Percentiles rank a stretch among this genome's conserved stretches.
Evolutionary conservation across 768 basidiomycete species (phyloP).

Genomic region (Lyophyllum shimeji): DNA sequence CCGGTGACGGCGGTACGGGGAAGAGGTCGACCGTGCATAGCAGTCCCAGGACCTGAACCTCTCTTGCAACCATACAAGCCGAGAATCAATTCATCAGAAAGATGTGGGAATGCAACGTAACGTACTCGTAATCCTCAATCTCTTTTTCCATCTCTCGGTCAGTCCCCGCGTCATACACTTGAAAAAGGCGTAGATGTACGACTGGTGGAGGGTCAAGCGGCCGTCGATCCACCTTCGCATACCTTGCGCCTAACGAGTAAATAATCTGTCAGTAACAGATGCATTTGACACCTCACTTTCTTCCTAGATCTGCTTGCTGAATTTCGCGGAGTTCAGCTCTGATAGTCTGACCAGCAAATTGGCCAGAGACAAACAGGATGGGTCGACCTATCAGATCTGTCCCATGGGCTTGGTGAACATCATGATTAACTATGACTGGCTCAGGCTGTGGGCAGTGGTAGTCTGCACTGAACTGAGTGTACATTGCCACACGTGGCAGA

Average conservation of each 20-base stretch:
- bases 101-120: not conserved
- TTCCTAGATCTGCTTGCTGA: constrained; percentile 66
- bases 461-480: constrained; percentile 14
- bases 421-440: constrained; percentile 6
- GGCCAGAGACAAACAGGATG: constrained; percentile 57
- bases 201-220: constrained; percentile 71
- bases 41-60: constrained; percentile 62
- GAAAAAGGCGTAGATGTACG: constrained; percentile 49
- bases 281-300: constrained; percentile 45
- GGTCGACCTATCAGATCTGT: constrained; percentile 44
- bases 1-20: constrained; percentile 40
- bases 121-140: constrained; percentile 48
- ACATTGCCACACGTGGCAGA: constrained; percentile 9
- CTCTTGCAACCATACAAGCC: constrained; percentile 33
- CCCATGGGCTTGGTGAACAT: constrained; percentile 19
- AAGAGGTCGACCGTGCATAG: constrained; percentile 80
- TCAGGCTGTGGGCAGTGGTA: constrained; percentile 4
- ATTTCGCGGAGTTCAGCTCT: constrained; percentile 56
- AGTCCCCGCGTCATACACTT: constrained; percentile 43
- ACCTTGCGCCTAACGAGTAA: constrained; percentile 34
- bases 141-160: constrained; percentile 41
- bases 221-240: constrained; percentile 59
- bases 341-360: constrained; percentile 58
- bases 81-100: constrained; percentile 4
- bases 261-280: constrained; percentile 3